phyloP scores from a whole-genome alignment of 768 basidiomycete species.

The Gyrodon lividus region DNA sequence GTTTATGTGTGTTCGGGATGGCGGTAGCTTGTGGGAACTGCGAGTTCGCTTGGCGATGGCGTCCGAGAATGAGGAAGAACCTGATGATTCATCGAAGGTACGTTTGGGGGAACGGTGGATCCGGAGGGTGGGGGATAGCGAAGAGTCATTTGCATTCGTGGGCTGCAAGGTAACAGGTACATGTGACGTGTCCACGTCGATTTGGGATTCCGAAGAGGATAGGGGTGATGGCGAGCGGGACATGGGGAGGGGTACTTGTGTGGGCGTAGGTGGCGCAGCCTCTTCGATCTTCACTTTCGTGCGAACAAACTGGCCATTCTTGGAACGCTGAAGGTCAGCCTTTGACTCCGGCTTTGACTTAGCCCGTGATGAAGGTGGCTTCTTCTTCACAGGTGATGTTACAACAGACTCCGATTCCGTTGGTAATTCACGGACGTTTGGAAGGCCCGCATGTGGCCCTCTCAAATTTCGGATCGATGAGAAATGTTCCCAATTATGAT shows the following conservation, averaged over 20 bases:
- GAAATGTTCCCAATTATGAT: constrained; percentile 95
- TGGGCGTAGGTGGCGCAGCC: constrained; percentile 21
- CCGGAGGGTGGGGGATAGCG: constrained; percentile 27
- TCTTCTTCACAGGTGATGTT: constrained; percentile 36
- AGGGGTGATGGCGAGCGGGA: constrained; percentile 40
- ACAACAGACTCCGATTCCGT: constrained; percentile 31
- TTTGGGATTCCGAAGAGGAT: constrained; percentile 25
- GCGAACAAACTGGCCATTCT: constrained; percentile 23
- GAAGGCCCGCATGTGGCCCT: constrained; percentile 80
- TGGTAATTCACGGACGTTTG: constrained; percentile 54
- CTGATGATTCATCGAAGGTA: constrained; percentile 57
- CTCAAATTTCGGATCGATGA: constrained; percentile 86
- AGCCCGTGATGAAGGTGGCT: constrained; percentile 30
- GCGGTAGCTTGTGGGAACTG: constrained; percentile 25
- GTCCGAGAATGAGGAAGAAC: constrained; percentile 38
- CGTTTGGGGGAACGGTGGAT: constrained; percentile 55
- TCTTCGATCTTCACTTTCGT: constrained; percentile 24
- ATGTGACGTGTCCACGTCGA: constrained; percentile 30
- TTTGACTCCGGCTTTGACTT: constrained; percentile 28
- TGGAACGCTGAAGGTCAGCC: constrained; percentile 14
- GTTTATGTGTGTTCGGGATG: constrained; percentile 11
- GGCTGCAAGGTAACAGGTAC: constrained; percentile 24
- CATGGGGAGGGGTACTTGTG: constrained; percentile 37
- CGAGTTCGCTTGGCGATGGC: constrained; percentile 37
- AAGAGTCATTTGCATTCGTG: constrained; percentile 3